These are phyloP conservation scores for Russula sp. DNA, from an alignment of 768 basidiomycete species.

Conservation along the genomic window DNA sequence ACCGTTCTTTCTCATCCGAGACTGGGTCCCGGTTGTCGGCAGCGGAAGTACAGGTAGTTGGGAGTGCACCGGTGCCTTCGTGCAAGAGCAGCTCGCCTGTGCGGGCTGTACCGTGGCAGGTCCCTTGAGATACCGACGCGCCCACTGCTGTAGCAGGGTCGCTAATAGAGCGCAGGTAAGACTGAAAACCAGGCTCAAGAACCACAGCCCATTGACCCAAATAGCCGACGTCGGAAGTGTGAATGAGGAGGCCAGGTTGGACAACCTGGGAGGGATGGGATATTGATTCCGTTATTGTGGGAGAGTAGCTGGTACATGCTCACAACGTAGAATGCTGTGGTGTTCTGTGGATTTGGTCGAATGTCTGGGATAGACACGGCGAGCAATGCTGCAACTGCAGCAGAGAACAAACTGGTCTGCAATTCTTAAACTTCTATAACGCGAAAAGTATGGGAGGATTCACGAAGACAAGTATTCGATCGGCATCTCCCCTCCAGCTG, in stretches of 20 bases:
- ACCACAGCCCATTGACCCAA: constrained; percentile 2
- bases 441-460: neutral
- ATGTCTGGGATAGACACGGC: no score
- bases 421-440: neutral
- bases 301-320: no score
- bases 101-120: neutral
- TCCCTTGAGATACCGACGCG: neutral
- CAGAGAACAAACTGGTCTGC: no score
- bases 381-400: no score
- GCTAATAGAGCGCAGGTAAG: neutral
- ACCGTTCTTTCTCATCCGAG: neutral
- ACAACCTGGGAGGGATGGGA: neutral
- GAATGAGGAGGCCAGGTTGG: constrained; percentile 13
- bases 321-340: no score
- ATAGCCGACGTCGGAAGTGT: constrained; percentile 30
- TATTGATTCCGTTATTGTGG: neutral
- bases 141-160: constrained; percentile 1
- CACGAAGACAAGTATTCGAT: no score
- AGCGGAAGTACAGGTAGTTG: neutral
- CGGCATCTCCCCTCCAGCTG: no score
- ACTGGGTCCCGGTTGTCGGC: neutral
- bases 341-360: no score
- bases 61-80: neutral
- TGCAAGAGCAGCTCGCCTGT: neutral
- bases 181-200: neutral